These are phyloP conservation scores for Tillandsia leiboldiana DNA, from an alignment of 176 grass and related monocot species.

Conservation along the genomic window DNA sequence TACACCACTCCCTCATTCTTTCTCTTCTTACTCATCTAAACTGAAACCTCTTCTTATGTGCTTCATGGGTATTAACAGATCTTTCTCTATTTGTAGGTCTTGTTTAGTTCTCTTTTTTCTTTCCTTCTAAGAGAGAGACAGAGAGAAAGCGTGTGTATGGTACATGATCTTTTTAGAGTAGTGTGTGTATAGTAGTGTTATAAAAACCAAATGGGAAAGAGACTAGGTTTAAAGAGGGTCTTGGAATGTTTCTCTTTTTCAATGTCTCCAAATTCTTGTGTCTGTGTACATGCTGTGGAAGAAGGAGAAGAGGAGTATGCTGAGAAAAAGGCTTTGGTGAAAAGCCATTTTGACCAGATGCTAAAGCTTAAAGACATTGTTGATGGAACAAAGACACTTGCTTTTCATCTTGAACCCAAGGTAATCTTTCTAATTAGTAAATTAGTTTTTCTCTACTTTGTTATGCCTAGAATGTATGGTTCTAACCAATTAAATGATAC, in stretches of 20 bases:
- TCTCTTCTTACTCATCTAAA: neutral
- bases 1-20: neutral
- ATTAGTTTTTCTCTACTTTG: conserved; percentile 2
- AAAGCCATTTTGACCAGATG: conserved; percentile 68
- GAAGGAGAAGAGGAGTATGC: conserved; percentile 35
- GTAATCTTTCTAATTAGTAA: conserved; percentile 10
- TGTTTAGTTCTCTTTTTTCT: neutral
- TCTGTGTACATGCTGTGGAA: conserved; percentile 41
- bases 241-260: conserved; percentile 76
- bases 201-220: conserved; percentile 28
- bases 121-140: too few species aligned
- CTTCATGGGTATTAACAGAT: neutral
- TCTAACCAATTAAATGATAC: neutral
- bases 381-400: conserved; percentile 61
- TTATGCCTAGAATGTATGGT: neutral
- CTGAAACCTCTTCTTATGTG: neutral
- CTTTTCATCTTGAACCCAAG: conserved; percentile 95
- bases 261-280: conserved; percentile 45
- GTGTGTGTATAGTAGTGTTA: conserved; percentile 19
- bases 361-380: conserved; percentile 57
- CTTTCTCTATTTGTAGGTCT: neutral
- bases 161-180: neutral
- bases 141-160: too few species aligned
- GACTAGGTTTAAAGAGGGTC: conserved; percentile 51
- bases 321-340: conserved; percentile 57